Evolutionary conservation across 371 early-diverging fungal genomes (phyloP).

Genomic region (Mucor circinelloides): DNA sequence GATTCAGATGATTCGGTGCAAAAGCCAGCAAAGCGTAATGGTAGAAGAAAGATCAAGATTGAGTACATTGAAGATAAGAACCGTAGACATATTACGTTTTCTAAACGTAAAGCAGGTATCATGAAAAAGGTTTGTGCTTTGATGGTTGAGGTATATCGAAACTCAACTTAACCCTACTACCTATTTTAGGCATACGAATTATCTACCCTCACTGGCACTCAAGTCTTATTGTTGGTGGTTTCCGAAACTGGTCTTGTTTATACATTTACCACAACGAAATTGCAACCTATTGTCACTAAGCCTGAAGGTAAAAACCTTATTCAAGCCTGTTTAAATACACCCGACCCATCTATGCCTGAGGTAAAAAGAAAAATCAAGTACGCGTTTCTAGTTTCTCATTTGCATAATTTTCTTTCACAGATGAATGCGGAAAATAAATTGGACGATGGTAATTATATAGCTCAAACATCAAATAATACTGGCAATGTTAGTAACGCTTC

Average conservation of each 20-base stretch:
- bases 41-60: constrained; percentile 95
- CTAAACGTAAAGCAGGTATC: constrained; percentile 98
- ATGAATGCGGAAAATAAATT: constrained; percentile 11
- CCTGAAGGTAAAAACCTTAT: constrained; percentile 94
- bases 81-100: constrained; percentile 96
- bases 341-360: constrained; percentile 49
- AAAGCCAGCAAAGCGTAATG: constrained; percentile 70
- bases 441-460: background rate
- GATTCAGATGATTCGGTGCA: constrained; percentile 44
- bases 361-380: background rate
- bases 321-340: constrained; percentile 91
- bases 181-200: constrained; percentile 89
- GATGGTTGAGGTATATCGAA: too few species aligned
- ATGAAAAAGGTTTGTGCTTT: constrained; percentile 89
- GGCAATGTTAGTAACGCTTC: background rate
- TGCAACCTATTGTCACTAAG: constrained; percentile 94
- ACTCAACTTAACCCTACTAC: background rate
- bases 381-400: background rate
- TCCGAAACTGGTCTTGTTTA: constrained; percentile 98
- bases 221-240: constrained; percentile 94
- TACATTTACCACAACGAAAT: constrained; percentile 97
- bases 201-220: constrained; percentile 95
- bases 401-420: background rate
- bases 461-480: background rate
- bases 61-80: constrained; percentile 97